Base-by-base conservation (phyloP, 148 eudicot genomes). In the Mesembryanthemum crystallinum region DNA sequence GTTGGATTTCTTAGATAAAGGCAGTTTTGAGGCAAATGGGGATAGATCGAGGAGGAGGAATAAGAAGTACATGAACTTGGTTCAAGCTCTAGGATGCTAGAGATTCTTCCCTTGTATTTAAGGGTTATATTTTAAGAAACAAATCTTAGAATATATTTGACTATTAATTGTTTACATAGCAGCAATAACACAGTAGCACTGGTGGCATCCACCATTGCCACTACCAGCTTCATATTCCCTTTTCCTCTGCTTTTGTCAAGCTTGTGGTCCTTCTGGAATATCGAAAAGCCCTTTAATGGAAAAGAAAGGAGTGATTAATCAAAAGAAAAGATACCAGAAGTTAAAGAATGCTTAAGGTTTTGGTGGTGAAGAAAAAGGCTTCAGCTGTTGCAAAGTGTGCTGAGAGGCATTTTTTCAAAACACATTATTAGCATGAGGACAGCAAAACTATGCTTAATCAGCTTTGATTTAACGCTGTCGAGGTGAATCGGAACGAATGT, bases 241-340 rank as follows among this genome's bases (percentile, higher is more conserved):
- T 78, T 79, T 79, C 14, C 69, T 47, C 69, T 67, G 82, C 82
- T 79, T 79, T 60, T 79, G 21, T 32, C 11, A 57, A 55, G 42
- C 64, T 61, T 55, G 74, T 60, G 82, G 77, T 79, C 82, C 82
- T 45, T 67, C 62, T 32, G 77, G 82, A 79, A 79, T 79, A 79
- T 28, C 39, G 35, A 24, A 73, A 79, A 73, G 77, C 12, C 64
- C 62, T 57, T 73, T 73, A 74, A 73, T 67, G 49, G 33, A 13
- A 45, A 67, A 79, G 64, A 51, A 45, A 77, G 67, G n/a, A 24
- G 52, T n/a, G 12, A 58, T 59, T 69, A 57, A 28, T 25, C 14
- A 21, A 37, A 35, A n/a, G 71, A 29, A 67, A 69, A 45, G 54
- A 30, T 32, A 69, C 7, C 49, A 71, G 54, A 67, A 21, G n/a